These are phyloP conservation scores for Clarireedia monteithiana DNA, from an alignment of 2,329 filamentous ascomycete genomes.

Conservation along the genomic window DNA sequence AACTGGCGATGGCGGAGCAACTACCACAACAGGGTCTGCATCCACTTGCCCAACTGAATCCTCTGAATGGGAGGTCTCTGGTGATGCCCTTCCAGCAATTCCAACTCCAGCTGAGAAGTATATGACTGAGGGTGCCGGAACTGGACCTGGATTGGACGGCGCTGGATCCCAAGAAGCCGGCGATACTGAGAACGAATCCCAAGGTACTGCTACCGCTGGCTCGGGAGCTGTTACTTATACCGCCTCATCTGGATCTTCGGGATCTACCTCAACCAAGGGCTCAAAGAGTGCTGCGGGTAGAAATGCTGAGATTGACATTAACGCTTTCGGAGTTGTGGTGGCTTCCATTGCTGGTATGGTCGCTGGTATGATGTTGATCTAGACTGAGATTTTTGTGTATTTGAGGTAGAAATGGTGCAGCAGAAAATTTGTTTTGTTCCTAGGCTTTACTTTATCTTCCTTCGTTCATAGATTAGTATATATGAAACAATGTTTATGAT, in stretches of 20 bases:
- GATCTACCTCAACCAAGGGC: not conserved
- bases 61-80: slow-evolving; percentile 39
- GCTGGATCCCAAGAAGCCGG: slow-evolving; percentile 23
- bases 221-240: slow-evolving; percentile 18
- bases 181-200: slow-evolving; percentile 25
- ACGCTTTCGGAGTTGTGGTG: not conserved
- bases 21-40: slow-evolving; percentile 23
- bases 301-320: not conserved
- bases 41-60: slow-evolving; percentile 39
- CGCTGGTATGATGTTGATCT: slow-evolving; percentile 3
- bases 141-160: slow-evolving; percentile 33
- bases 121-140: slow-evolving; percentile 42
- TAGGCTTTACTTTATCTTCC: no score
- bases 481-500: no score
- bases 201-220: slow-evolving; percentile 22
- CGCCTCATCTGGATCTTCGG: not conserved
- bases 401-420: no score
- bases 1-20: slow-evolving; percentile 44
- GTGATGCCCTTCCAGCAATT: slow-evolving; percentile 39
- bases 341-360: not conserved
- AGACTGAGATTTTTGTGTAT: not conserved
- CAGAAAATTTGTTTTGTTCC: no score
- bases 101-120: slow-evolving; percentile 35
- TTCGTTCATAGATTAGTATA: no score
- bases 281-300: not conserved